Base-by-base conservation (phyloP, 805 yeast genomes). In the Cyberlindnera lachancei region DNA sequence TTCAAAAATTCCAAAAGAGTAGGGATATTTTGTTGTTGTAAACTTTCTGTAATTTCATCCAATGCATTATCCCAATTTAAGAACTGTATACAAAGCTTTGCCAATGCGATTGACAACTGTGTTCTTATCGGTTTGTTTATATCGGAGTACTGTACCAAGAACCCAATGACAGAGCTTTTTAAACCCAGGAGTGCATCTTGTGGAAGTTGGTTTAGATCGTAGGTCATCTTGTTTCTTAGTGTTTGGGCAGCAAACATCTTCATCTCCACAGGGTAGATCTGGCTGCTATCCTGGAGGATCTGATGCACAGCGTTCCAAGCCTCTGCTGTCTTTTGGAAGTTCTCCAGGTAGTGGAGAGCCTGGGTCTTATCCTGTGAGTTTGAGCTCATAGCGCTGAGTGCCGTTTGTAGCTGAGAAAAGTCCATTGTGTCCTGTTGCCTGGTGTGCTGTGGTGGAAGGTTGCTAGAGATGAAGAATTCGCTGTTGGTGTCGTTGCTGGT, bases 171-270 rank as follows among this genome's bases (percentile, higher is more conserved):
- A 2, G 87, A 73, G 35, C 74, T 71, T 50, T 86, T 84, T 37
- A 92, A 66, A n/a, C 68, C 70, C 13, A 58, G 45, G 31, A 76
- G 57, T n/a, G 75, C 64, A 5, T 66, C 70, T 16, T 58, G 63
- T 0, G 86, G 83, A 5, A 92, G 59, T 56, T 92, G 97, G 33
- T 69, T 63, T 42, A 90, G 63, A 57, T 92, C 97, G 55, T 84
- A 88, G 10, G 83, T 81, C 31, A 86, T 71, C 47, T 72, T 88
- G 27, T 88, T 78, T 40, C 96, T 66, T 40, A 92, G 60, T 1
- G 98, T 92, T 55, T 94, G 98, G 0, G 96, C 81, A 12, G 90
- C 80, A 61, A 94, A 92, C 48, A 92, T 64, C 47, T 76, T 77
- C 31, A 81, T 59, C 50, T 80, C 84, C 27, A 75, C 42, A 4